These are phyloP conservation scores for Rosa rugosa DNA, from an alignment of 306 rosid genomes.

Conservation along the genomic window DNA sequence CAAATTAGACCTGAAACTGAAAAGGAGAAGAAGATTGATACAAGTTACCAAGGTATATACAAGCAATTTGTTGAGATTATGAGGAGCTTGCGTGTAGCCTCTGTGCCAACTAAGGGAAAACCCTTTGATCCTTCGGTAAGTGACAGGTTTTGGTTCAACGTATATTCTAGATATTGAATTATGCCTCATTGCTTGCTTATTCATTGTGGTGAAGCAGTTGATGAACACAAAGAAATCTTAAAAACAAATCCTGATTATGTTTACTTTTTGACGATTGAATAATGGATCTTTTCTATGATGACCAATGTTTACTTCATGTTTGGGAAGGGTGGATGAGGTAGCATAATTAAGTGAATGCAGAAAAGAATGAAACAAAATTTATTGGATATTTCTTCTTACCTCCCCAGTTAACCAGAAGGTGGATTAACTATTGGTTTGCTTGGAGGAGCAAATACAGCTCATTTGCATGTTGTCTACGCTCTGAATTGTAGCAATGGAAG, in stretches of 20 bases:
- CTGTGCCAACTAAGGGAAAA: no score
- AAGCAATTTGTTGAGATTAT: no score
- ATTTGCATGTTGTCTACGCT: neutral
- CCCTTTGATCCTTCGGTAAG: no score
- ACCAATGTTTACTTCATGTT: neutral
- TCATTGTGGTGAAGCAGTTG: neutral
- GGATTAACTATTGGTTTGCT: neutral
- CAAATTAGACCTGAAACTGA: no score
- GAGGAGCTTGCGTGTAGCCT: no score
- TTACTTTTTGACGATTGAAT: neutral
- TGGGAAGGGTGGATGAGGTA: neutral
- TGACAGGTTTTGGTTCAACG: neutral
- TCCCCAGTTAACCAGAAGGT: neutral
- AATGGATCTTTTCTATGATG: neutral
- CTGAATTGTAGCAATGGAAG: neutral
- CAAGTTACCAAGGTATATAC: no score
- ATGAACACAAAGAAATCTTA: neutral
- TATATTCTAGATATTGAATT: slow-evolving; percentile 8
- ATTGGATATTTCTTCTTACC: neutral
- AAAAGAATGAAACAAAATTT: neutral
- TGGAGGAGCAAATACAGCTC: neutral
- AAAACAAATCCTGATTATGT: neutral
- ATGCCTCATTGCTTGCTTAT: slow-evolving; percentile 5
- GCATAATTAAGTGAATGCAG: neutral
- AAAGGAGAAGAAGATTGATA: no score